These are phyloP conservation scores for Phytophthora chlamydospora DNA, from an alignment of 352 stramenopile species.

Conservation along the genomic window DNA sequence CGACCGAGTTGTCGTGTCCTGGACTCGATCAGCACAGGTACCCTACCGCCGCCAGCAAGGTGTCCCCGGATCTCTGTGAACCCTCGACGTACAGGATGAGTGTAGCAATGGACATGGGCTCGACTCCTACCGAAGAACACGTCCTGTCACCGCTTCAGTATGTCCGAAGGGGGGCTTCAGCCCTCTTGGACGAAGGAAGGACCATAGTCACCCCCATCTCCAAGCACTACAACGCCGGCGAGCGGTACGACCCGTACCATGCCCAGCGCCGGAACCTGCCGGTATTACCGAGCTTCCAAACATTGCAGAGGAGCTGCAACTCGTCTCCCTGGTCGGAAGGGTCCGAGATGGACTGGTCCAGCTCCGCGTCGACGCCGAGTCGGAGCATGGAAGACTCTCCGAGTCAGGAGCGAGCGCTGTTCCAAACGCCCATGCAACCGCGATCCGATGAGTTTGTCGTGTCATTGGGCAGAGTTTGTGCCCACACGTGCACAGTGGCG, in stretches of 20 bases:
- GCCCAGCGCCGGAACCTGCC: conserved; percentile 14
- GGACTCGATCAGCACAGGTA: conserved; percentile 1
- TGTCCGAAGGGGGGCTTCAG: conserved; percentile 13
- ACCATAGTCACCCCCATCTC: conserved; percentile 31
- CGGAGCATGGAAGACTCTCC: conserved; percentile 5
- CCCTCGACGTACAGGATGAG: conserved; percentile 1
- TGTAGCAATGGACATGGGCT: conserved; percentile 2
- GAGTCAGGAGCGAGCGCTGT: neutral
- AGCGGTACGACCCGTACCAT: conserved; percentile 1
- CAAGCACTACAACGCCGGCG: conserved; percentile 23
- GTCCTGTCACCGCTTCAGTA: conserved; percentile 20
- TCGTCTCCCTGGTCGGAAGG: conserved; percentile 16
- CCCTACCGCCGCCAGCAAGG: conserved; percentile 1
- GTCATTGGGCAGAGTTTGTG: conserved; percentile 6
- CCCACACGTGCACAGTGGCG: conserved; percentile 15
- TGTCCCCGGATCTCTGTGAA: conserved; percentile 5
- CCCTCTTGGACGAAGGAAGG: conserved; percentile 7
- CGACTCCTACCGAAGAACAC: neutral
- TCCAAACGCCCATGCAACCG: neutral
- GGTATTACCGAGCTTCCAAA: conserved; percentile 35
- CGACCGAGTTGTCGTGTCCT: conserved; percentile 6
- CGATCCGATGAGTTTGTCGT: conserved; percentile 6
- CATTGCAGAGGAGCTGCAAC: conserved; percentile 20
- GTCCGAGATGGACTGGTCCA: conserved; percentile 17
- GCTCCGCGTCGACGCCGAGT: neutral